A percentile compares a stretch with the other conserved stretches of the same genome.
Evolutionary conservation across 129 eudicot genomes (phyloP).

Genomic region (Escallonia herrerae): DNA sequence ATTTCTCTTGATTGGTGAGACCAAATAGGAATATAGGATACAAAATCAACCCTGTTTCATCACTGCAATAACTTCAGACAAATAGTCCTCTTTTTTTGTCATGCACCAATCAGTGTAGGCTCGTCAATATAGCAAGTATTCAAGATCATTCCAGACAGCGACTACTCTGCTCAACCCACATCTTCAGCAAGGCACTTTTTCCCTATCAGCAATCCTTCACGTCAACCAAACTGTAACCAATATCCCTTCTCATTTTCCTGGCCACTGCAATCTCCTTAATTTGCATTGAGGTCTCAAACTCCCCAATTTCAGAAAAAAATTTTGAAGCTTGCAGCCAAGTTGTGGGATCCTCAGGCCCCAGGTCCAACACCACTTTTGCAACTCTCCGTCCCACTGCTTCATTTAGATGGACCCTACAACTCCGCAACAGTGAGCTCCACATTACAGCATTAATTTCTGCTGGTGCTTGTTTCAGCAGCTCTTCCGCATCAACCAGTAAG

Average conservation of each 20-base stretch:
- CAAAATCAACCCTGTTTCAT: no score
- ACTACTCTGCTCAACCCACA: no score
- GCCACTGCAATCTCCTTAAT: slow-evolving; percentile 37
- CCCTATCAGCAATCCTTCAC: slow-evolving; percentile 12
- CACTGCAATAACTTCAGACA: no score
- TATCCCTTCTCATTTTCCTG: slow-evolving; percentile 38
- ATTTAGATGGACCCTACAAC: slow-evolving; percentile 49
- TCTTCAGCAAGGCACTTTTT: no score
- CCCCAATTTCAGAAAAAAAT: slow-evolving; percentile 46
- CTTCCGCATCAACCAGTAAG: slow-evolving; percentile 49
- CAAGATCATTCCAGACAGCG: no score
- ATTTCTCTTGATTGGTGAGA: no score
- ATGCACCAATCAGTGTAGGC: no score
- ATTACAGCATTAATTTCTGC: slow-evolving; percentile 25
- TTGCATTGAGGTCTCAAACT: slow-evolving; percentile 31
- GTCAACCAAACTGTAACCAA: slow-evolving; percentile 34
- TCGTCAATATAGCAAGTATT: no score
- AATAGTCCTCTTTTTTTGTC: no score
- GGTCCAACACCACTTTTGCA: slow-evolving; percentile 35
- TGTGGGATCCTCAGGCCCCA: slow-evolving; percentile 44
- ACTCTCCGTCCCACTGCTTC: slow-evolving; percentile 40
- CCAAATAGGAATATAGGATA: no score
- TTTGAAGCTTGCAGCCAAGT: slow-evolving; percentile 44
- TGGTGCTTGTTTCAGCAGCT: slow-evolving; percentile 30
- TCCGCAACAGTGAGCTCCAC: slow-evolving; percentile 55